A percentile compares a stretch with the other conserved stretches of the same genome.
Evolutionary conservation across 345 rosid genomes (phyloP).

Genomic region (Eucalyptus brandiana): DNA sequence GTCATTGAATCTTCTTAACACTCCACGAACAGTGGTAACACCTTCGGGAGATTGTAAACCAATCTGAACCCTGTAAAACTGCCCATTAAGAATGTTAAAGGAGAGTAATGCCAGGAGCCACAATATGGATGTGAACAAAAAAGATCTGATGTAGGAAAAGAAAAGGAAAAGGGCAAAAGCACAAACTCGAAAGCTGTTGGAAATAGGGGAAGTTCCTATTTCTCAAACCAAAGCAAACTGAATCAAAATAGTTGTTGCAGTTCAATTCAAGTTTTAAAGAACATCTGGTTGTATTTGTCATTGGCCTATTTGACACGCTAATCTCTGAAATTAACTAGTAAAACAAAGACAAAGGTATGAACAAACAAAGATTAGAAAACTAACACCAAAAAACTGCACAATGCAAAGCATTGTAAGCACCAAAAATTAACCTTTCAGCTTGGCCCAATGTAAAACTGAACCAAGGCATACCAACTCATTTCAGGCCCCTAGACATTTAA

Average conservation of each 20-base stretch:
- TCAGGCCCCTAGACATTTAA: neutral
- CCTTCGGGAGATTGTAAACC: constrained; percentile 93
- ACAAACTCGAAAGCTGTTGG: neutral
- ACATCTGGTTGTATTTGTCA: neutral
- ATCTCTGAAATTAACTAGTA: neutral
- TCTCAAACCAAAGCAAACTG: neutral
- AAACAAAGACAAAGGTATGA: neutral
- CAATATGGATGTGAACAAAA: neutral
- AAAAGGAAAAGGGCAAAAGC: neutral
- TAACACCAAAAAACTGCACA: neutral
- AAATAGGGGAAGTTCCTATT: neutral
- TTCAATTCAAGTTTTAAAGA: neutral
- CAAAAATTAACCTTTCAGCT: neutral
- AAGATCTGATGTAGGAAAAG: neutral
- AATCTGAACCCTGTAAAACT: constrained; percentile 99
- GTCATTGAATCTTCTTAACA: constrained; percentile 91
- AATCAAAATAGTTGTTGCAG: neutral
- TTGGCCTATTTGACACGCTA: neutral
- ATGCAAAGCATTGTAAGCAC: neutral
- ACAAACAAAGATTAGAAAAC: neutral
- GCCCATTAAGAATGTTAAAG: constrained; percentile 49
- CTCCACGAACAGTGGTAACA: constrained; percentile 47
- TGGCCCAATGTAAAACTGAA: neutral
- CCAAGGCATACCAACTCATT: neutral
- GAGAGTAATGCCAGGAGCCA: neutral